Base-by-base conservation (phyloP, 1,284 basidiomycete species). In the Somion occarium region DNA sequence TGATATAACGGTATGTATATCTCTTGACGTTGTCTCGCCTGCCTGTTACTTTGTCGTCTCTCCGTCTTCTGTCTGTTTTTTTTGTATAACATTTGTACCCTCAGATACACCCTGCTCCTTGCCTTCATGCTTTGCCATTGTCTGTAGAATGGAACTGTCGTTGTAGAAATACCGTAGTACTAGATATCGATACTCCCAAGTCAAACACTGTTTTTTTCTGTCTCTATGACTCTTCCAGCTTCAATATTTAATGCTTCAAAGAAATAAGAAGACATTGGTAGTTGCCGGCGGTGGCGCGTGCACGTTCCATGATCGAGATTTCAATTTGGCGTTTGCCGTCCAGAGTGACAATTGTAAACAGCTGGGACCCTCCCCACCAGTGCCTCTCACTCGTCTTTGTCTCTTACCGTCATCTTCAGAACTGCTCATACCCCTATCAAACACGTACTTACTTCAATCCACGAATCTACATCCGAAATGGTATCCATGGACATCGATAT, bases 401-500 rank as follows among this genome's bases (percentile, higher is more conserved):
- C n/a, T n/a, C n/a, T n/a, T n/a, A n/a, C n/a, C n/a, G n/a, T n/a
- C n/a, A n/a, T n/a, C n/a, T n/a, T n/a, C n/a, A n/a, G n/a, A n/a
- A n/a, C n/a, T n/a, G n/a, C n/a, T n/a, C n/a, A n/a, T n/a, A n/a
- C 30, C 7, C 30, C 30, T 15, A 34, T 34, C 30, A 7, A 34
- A 7, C 30, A 7, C 15, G 7, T 34, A 34, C 15, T 7, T 34
- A 34, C 15, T 15, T 34, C 15, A 34, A 34, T 34, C 30, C 7
- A n/a, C n/a, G n/a, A n/a, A n/a, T 23, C 24, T 45, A 45, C 11
- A 15, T 18, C 34, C 23, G n/a, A 26, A 34, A 34, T 27, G 39
- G 22, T 39, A 34, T 44, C 22, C 1, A 69, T 68, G 68, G 67
- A 69, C 44, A 47, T 68, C 18, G 66, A 68, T 51, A 70, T 76